phyloP scores from a whole-genome alignment of 768 basidiomycete genomes.

The Collybia mongolica region DNA sequence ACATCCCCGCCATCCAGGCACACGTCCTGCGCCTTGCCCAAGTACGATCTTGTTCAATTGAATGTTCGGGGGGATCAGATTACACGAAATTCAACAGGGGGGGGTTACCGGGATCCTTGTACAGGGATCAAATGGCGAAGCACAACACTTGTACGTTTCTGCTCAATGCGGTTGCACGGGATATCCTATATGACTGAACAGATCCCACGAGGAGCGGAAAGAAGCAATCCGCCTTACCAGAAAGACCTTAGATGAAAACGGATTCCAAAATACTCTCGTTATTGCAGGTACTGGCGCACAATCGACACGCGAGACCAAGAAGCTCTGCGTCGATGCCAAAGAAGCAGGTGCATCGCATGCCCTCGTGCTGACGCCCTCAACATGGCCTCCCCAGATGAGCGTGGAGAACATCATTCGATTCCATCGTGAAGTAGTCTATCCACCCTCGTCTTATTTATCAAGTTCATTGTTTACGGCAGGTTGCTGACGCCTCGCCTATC shows the following conservation, averaged over 20 bases:
- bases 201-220: constrained; percentile 69
- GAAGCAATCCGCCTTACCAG: constrained; percentile 62
- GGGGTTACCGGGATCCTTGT: constrained; percentile 73
- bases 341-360: constrained; percentile 82
- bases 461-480: constrained; percentile 34
- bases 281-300: constrained; percentile 86
- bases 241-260: constrained; percentile 68
- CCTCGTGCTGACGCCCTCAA: constrained; percentile 73
- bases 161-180: not conserved
- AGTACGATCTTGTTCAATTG: constrained; percentile 34
- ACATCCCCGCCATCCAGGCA: constrained; percentile 61
- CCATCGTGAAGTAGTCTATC: constrained; percentile 52
- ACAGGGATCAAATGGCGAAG: constrained; percentile 76
- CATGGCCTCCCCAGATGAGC: constrained; percentile 68
- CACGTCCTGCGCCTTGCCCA: constrained; percentile 75
- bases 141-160: constrained; percentile 56
- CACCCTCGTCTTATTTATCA: not conserved
- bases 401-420: constrained; percentile 62
- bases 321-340: constrained; percentile 69
- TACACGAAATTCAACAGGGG: constrained; percentile 43
- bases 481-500: constrained; percentile 66
- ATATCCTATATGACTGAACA: constrained; percentile 10
- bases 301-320: constrained; percentile 72
- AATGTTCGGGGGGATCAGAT: constrained; percentile 7
- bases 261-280: constrained; percentile 64